Evolutionary conservation across 352 stramenopile genomes (phyloP).

Genomic region (Phytopythium boreale): DNA sequence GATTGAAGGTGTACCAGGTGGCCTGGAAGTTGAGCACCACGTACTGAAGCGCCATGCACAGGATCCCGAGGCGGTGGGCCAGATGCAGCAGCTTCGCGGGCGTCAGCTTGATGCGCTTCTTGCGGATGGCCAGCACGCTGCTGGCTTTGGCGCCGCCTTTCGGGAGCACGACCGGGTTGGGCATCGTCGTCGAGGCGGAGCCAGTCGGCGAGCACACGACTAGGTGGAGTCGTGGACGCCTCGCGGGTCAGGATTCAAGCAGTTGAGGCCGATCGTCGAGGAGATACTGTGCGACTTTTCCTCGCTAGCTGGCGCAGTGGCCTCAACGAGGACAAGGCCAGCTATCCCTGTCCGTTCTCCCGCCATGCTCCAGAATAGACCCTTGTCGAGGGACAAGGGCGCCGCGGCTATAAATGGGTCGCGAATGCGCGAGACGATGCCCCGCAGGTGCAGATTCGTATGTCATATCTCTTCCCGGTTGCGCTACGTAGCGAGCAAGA

Average conservation of each 20-base stretch:
- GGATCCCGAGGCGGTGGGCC: slow-evolving; percentile 14
- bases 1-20: slow-evolving; percentile 15
- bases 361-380: background rate
- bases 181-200: background rate
- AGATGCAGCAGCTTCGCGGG: slow-evolving; percentile 5
- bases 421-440: no score
- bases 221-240: no score
- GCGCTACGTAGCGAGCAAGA: no score
- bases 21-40: slow-evolving; percentile 23
- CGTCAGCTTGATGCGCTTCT: slow-evolving; percentile 6
- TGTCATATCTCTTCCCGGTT: no score
- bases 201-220: no score
- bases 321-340: background rate
- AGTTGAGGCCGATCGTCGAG: no score
- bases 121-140: background rate
- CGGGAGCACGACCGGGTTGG: background rate
- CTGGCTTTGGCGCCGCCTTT: background rate
- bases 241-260: no score
- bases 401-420: background rate
- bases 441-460: no score
- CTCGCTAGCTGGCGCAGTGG: background rate
- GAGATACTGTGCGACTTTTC: background rate
- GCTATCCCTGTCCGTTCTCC: background rate
- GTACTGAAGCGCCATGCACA: slow-evolving; percentile 27
- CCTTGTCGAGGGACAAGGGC: background rate